Base-by-base conservation (phyloP, 169 alveolate genomes). In the Theileria orientalis region DNA sequence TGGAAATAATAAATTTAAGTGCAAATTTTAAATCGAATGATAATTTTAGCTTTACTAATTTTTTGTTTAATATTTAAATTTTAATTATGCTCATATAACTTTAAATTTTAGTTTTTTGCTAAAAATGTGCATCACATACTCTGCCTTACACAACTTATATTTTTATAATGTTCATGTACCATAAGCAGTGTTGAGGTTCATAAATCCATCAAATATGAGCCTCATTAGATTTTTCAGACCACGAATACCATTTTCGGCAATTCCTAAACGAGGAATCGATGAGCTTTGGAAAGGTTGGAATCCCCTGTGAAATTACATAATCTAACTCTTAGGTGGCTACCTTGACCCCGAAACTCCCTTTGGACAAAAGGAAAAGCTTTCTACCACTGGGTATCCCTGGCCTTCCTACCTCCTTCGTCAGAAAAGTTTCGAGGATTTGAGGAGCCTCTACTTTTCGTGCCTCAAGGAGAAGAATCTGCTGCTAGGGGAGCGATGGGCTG, bases 311-410 rank as follows among this genome's bases (percentile, higher is more conserved):
- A 23, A 6, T 13, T 46, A 1, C 30, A 1, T 5, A 30, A 44
- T 16, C 33, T 62, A 9, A 7, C 16, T 13, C n/a, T 57, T 51
- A 86, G 93, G 93, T 14, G 90, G 93, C 25, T 88, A 80, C 51
- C 69, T 88, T 47, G 93, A 88, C 54, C 90, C 94, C 0, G 75
- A 91, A 29, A 77, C 80, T 35, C 78, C 82, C 2, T 87, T 83
- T 56, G 69, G 79, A 59, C 75, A 61, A 49, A 90, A 83, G 56
- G 85, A 85, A n/a, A 76, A 76, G 33, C 71, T 80, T 41, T 90
- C 94, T 6, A 86, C 71, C 52, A 54, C 95, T 35, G 96, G 96
- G 9, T 92, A 89, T 56, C 91, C 95, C 0, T 92, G 96, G 96
- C 95, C 96, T 14, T 87, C 94, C 30, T 83, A 83, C 57, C 67